Evolutionary conservation across 176 grass and related monocot genomes (phyloP).

Genomic region (Oryza australiensis): DNA sequence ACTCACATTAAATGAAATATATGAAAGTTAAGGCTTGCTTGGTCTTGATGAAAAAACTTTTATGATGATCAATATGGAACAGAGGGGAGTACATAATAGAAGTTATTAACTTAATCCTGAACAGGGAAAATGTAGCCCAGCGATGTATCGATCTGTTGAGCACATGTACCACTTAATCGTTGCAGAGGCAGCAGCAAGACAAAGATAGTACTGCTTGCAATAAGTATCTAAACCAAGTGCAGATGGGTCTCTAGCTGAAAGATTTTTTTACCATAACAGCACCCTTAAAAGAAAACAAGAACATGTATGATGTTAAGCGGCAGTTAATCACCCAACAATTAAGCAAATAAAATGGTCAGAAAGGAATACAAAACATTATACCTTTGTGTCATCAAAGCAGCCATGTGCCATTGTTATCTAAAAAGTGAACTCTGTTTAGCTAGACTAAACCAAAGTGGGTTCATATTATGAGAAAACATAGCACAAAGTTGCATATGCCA

Average conservation of each 20-base stretch:
- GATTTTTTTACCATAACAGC: conserved; percentile 71
- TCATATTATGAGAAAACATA: background rate
- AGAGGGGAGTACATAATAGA: conserved; percentile 22
- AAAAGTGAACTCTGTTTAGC: conserved; percentile 31
- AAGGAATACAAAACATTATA: conserved; percentile 35
- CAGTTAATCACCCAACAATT: conserved; percentile 18
- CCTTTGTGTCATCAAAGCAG: conserved; percentile 96
- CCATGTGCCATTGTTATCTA: conserved; percentile 81
- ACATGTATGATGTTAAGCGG: conserved; percentile 14
- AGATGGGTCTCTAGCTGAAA: conserved; percentile 91
- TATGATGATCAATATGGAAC: too few relatives aligned
- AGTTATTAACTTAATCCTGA: conserved; percentile 21
- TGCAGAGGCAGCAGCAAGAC: conserved; percentile 80
- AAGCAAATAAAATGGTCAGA: background rate
- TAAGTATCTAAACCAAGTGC: conserved; percentile 86
- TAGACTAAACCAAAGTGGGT: conserved; percentile 12
- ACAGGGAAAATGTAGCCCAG: background rate
- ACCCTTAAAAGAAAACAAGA: conserved; percentile 52
- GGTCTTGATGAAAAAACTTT: too few relatives aligned
- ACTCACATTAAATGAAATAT: too few relatives aligned
- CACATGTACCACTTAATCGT: conserved; percentile 76
- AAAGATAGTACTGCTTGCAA: conserved; percentile 94
- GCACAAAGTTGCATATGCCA: conserved; percentile 18
- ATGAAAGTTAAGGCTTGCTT: too few relatives aligned
- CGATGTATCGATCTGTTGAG: background rate